Evolutionary conservation across 139 green algal genomes (phyloP), one percentile per base, ranked within the genome.

Genomic region (Picochlorum sp.): DNA sequence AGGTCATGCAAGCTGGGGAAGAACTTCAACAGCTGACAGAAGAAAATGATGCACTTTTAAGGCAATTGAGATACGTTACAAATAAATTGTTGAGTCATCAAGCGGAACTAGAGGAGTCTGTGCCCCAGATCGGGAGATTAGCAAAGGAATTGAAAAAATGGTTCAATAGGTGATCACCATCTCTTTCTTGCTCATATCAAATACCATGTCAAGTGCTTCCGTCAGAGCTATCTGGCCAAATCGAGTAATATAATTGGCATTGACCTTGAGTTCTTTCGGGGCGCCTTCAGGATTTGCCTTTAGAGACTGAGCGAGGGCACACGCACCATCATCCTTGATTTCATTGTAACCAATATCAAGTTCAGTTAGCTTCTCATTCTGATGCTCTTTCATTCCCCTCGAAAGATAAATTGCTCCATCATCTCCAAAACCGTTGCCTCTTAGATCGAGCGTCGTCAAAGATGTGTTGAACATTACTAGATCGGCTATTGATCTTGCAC

Each of bases 321-420:
- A 98, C 16, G 91, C 91, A 7, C 91, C 91, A 36, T 98, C 88
- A 69, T 98, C 91, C 71, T 95, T 94, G 69, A 98, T 96, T 68
- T 98, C 90, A 56, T 98, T 98, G 77, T 98, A 98, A 0, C 90
- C 92, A 45, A 98, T 75, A 70, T 98, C 92, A 43, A 98, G 73
- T 56, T 93, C 86, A 12, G 29, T 52, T 37, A 98, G 70, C 43
- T 75, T 66, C 54, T 82, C 79, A 57, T 88, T 96, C 55, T 88
- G 77, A 28, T 83, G 71, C 47, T 84, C 73, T 64, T 73, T 73
- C 52, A 83, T 59, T 5, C 67, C 75, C 14, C 66, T 61, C 13
- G 56, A 55, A 32, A 83, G 40, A n/a, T 60, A 68, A 22, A 63
- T 63, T 35, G 71, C 72, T 24, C 74, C 89, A 37, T 94, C 71